phyloP scores from a whole-genome alignment of 2,329 filamentous ascomycete genomes.

The Fusarium zealandicum region DNA sequence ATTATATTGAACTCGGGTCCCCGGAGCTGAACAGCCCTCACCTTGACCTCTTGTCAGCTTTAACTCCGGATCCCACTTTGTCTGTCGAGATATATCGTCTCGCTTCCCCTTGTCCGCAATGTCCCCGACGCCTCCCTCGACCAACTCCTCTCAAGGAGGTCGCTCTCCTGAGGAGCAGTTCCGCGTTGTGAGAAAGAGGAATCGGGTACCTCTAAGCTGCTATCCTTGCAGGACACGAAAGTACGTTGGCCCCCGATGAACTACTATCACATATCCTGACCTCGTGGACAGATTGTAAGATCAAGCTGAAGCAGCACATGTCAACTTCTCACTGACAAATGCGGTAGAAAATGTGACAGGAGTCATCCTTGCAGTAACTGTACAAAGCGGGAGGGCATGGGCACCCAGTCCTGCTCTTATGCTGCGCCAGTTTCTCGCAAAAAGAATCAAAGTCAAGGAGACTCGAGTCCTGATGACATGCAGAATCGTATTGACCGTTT shows the following conservation, averaged over 20 bases:
- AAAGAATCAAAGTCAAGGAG: conserved; percentile 71
- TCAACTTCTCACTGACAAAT: conserved; percentile 21
- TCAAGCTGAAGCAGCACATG: neutral
- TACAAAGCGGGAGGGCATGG: conserved; percentile 85
- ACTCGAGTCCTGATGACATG: conserved; percentile 86
- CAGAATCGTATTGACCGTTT: conserved; percentile 96
- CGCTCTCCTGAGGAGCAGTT: conserved; percentile 88
- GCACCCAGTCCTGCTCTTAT: conserved; percentile 84
- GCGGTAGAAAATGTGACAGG: conserved; percentile 87
- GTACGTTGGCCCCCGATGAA: conserved; percentile 57
- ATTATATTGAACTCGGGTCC: conserved; percentile 40
- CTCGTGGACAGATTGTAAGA: conserved; percentile 48
- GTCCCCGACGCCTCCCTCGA: conserved; percentile 80
- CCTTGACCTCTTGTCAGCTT: conserved; percentile 13
- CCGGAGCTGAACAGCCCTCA: conserved; percentile 28
- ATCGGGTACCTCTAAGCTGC: conserved; percentile 90
- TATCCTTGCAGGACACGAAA: conserved; percentile 91
- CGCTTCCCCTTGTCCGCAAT: conserved; percentile 53
- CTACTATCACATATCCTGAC: conserved; percentile 43
- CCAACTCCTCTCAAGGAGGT: conserved; percentile 75
- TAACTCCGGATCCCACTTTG: conserved; percentile 26
- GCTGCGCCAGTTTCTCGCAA: conserved; percentile 74
- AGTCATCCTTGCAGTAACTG: conserved; percentile 93
- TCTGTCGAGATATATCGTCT: conserved; percentile 34
- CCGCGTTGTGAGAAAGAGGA: conserved; percentile 88